These are phyloP conservation scores for Sporodiniella umbellata DNA, from an alignment of 371 early-diverging fungal genomes.

Conservation along the genomic window DNA sequence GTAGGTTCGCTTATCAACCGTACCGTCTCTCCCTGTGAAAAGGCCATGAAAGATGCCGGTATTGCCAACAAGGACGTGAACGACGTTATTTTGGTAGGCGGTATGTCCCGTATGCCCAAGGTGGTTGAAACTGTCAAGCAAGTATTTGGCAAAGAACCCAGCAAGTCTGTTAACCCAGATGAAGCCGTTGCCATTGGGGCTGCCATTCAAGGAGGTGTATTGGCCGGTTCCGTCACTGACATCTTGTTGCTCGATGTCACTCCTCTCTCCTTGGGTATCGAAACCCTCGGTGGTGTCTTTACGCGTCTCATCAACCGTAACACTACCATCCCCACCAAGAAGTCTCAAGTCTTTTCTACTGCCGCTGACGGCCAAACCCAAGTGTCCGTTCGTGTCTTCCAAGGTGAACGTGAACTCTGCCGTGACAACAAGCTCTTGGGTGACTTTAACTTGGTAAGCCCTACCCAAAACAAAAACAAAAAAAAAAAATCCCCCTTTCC, in stretches of 20 bases:
- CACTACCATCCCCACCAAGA: slow-evolving; percentile 98
- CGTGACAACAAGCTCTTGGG: slow-evolving; percentile 96
- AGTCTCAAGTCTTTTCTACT: slow-evolving; percentile 95
- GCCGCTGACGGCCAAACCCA: slow-evolving; percentile 96
- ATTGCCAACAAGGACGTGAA: slow-evolving; percentile 73
- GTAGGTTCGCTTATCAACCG: slow-evolving; percentile 76
- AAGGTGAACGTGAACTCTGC: slow-evolving; percentile 95
- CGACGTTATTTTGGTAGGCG: slow-evolving; percentile 97
- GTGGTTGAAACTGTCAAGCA: slow-evolving; percentile 88
- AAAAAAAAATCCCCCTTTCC: too few species aligned
- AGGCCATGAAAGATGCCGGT: slow-evolving; percentile 93
- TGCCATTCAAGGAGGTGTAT: slow-evolving; percentile 89
- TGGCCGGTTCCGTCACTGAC: slow-evolving; percentile 87
- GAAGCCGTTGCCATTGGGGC: slow-evolving; percentile 98
- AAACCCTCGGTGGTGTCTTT: slow-evolving; percentile 93
- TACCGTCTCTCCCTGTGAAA: slow-evolving; percentile 90
- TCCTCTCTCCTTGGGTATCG: slow-evolving; percentile 95
- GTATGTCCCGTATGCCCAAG: slow-evolving; percentile 97
- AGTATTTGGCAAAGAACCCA: slow-evolving; percentile 84
- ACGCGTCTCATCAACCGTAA: slow-evolving; percentile 93
- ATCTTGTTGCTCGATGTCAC: slow-evolving; percentile 94
- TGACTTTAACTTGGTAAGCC: slow-evolving; percentile 77
- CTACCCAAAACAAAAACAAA: too few species aligned
- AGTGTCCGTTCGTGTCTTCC: slow-evolving; percentile 95
- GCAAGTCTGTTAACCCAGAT: slow-evolving; percentile 93